Evolutionary conservation across 495 filamentous ascomycete species (phyloP), one percentile per base, ranked within the genome.

Genomic region (Hyaloscypha bicolor): DNA sequence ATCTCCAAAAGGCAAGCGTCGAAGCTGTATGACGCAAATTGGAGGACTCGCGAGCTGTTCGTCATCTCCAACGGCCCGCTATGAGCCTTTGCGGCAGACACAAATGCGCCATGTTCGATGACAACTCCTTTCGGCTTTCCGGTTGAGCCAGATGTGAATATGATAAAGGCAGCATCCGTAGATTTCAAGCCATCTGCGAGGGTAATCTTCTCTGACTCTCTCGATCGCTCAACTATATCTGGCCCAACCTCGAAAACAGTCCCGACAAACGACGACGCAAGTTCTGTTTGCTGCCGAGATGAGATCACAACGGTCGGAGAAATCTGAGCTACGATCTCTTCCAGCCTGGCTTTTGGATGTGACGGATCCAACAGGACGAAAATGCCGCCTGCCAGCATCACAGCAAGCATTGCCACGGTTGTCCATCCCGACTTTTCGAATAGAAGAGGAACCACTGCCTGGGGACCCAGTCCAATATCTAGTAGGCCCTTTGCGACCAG

Each of bases 11-110:
- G 79, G 53, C 86, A 86, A 33, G 87, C 83, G 66, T 93, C 91
- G 48, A 90, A 90, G 2, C 87, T 86, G 71, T 87, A 90, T 55
- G 86, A 87, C 2, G 89, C 87, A 62, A 90, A 86, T 66, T 93
- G 90, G 68, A 93, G 80, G 9, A 88, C 82, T 5, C 87, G 77
- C 19, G 85, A 86, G 0, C 75, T 71, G 0, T 80, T 70, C 42
- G 81, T 75, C 53, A 90, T 82, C 11, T 76, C 66, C 19, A 88
- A 71, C 0, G 79, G 77, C 0, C 77, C 74, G 1, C 81, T 82
- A 65, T 88, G 87, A 2, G 77, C 79, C 14, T 75, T 71, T 1
- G 79, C 77, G 21, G 65, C 77, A 21, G 76, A 76, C 37, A 71
- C 72, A 19, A 85, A 70, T 32, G 74, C 59, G 35, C 66, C 64